Evolutionary conservation across 2,329 filamentous ascomycete genomes (phyloP).

Genomic region (Verticillium alfalfae): DNA sequence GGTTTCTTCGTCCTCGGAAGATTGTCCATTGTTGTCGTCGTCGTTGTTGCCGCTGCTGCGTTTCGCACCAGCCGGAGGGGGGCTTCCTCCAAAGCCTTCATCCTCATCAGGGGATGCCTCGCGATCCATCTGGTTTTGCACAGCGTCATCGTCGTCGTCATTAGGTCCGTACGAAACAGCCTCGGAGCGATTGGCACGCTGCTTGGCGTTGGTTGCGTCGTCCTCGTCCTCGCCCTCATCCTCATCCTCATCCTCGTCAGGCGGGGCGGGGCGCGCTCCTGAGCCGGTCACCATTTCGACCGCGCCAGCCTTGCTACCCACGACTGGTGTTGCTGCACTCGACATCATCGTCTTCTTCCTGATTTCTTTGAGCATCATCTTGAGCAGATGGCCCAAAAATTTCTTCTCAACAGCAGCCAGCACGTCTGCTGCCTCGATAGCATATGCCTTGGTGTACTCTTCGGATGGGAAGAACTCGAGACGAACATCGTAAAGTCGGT

Average conservation of each 20-base stretch:
- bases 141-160: conserved; percentile 81
- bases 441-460: conserved; percentile 83
- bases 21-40: conserved; percentile 31
- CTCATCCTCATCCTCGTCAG: conserved; percentile 62
- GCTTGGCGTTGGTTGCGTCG: conserved; percentile 70
- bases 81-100: conserved; percentile 46
- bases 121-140: conserved; percentile 58
- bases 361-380: conserved; percentile 68
- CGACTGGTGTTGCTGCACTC: conserved; percentile 68
- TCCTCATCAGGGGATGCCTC: conserved; percentile 50
- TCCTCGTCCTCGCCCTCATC: conserved; percentile 74
- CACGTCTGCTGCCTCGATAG: conserved; percentile 74
- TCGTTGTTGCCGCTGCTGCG: conserved; percentile 12
- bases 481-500: conserved; percentile 79
- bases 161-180: conserved; percentile 87
- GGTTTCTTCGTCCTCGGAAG: conserved; percentile 20
- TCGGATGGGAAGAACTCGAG: conserved; percentile 77
- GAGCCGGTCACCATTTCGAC: conserved; percentile 41
- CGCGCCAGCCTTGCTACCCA: conserved; percentile 51
- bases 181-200: conserved; percentile 70
- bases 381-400: conserved; percentile 68
- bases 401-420: conserved; percentile 73
- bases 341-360: conserved; percentile 69
- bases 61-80: conserved; percentile 23
- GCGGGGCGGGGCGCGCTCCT: conserved; percentile 29